These are phyloP conservation scores for Tulasnella sp. DNA, from an alignment of 768 basidiomycete genomes.

Conservation along the genomic window DNA sequence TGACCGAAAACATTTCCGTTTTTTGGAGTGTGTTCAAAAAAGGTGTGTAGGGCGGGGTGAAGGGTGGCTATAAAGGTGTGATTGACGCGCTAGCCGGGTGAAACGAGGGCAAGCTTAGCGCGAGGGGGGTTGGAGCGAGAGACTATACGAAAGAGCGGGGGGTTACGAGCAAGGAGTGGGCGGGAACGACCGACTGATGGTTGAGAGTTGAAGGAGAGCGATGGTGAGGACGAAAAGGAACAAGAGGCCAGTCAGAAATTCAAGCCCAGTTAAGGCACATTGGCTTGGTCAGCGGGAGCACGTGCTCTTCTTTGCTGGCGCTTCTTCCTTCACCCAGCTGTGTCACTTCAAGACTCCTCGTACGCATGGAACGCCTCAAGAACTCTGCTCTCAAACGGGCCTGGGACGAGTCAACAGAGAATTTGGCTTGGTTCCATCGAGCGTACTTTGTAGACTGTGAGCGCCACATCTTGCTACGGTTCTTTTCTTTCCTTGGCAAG, in stretches of 20 bases:
- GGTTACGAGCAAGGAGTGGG: neutral
- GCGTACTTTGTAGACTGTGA: constrained; percentile 48
- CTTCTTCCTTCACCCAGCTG: neutral
- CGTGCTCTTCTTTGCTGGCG: neutral
- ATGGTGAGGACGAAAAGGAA: neutral
- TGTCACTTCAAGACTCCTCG: constrained; percentile 2
- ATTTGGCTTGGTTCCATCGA: constrained; percentile 25
- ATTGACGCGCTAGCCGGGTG: neutral
- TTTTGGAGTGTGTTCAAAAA: neutral
- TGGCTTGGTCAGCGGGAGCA: neutral
- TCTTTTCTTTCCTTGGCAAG: neutral
- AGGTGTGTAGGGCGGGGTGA: neutral
- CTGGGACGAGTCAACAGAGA: constrained; percentile 5
- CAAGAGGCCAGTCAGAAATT: neutral
- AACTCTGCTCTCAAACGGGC: neutral
- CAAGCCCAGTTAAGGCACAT: neutral
- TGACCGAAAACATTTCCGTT: constrained; percentile 8
- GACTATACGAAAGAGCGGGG: neutral
- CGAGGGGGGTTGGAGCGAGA: no score
- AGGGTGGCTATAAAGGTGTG: constrained; percentile 1
- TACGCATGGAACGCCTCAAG: neutral
- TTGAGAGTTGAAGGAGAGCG: constrained; percentile 2
- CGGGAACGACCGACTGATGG: neutral
- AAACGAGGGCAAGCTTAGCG: no score
- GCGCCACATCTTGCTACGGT: no score